Evolutionary conservation across 257 asterid species (phyloP), one percentile per base, ranked within the genome.

Genomic region (Haberlea rhodopensis): DNA sequence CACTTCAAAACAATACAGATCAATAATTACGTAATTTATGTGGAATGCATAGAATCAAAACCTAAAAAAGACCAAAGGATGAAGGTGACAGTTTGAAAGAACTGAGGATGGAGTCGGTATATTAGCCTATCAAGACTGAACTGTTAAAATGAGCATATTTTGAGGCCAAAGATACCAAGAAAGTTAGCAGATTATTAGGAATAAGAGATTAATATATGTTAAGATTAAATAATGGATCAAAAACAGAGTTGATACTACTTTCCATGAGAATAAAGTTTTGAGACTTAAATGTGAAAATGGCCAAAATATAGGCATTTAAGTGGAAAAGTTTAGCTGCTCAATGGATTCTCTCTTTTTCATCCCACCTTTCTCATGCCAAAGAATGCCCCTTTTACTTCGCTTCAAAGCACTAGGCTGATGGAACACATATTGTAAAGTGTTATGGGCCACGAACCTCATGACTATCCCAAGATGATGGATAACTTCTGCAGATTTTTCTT

Each of bases 301-400:
- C 51, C 21, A 58, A 51, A 45, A 22, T 19, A 13, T 20, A 48
- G 57, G 54, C 59, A 32, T 49, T 40, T 10, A 54, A 64, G 22
- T 32, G 23, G 68, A 56, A 16, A 49, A 51, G 55, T 26, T 18
- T 27, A 52, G 67, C 34, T 65, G 52, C 71, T 63, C 52, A 59
- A 53, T 67, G 65, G 73, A 67, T 63, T 78, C 72, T 67, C 23
- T 55, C 62, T 71, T 65, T 53, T 48, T 46, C 62, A 34, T 63
- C 45, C 53, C 37, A 51, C 57, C 59, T 66, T 73, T 66, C 43
- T 34, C 73, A 77, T 27, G 58, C 46, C 27, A 65, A 6, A 52
- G 65, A 56, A 63, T 62, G 65, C 69, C 55, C 29, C 23, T 15
- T 16, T 29, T 6, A n/a, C 72, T 46, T 66, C 55, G 26, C 32